phyloP scores from a whole-genome alignment of 2,329 filamentous ascomycete species.

The Aureobasidium sp. region DNA sequence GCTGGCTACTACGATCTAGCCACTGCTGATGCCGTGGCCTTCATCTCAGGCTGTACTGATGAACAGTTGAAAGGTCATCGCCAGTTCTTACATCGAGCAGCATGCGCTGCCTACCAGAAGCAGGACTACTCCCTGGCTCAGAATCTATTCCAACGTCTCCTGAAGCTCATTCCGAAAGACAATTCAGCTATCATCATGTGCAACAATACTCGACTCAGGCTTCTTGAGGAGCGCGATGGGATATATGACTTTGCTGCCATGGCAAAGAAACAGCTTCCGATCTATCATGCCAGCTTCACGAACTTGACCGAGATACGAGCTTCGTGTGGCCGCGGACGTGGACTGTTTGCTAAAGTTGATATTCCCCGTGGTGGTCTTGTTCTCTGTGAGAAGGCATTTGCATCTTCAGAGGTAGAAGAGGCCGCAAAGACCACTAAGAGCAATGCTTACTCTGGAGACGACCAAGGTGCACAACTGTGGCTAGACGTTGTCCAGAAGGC shows the following conservation, averaged over 20 bases:
- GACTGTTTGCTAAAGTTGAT: not conserved
- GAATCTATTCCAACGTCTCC: not conserved
- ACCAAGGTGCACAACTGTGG: not conserved
- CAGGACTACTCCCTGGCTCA: not conserved
- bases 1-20: not conserved
- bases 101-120: not conserved
- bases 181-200: not conserved
- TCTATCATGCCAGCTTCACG: not conserved
- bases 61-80: not conserved
- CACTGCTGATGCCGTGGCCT: not conserved
- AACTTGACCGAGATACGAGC: not conserved
- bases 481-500: not conserved
- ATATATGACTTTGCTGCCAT: not conserved
- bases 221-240: not conserved
- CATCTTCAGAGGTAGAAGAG: not conserved
- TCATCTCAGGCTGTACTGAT: not conserved
- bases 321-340: not conserved
- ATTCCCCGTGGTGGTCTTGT: not conserved
- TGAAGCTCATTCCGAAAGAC: not conserved
- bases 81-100: not conserved
- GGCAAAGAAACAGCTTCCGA: not conserved
- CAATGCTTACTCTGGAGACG: not conserved
- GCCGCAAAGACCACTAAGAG: not conserved
- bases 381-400: not conserved
- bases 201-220: not conserved